These are phyloP conservation scores for Hypomontagnella monticulosa DNA, from an alignment of 495 filamentous ascomycete genomes.

Conservation along the genomic window DNA sequence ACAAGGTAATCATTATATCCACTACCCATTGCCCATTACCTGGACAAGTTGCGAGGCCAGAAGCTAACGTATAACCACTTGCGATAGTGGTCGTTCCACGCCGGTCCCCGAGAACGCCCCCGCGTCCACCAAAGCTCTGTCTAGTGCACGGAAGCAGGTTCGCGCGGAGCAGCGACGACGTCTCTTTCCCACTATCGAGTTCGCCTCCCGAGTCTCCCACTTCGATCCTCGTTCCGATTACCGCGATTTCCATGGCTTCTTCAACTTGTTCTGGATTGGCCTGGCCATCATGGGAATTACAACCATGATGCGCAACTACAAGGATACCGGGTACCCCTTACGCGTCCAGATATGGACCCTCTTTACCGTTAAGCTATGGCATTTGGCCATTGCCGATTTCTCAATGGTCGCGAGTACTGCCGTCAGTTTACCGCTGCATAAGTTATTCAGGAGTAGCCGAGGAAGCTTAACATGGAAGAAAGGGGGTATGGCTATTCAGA, in stretches of 20 bases:
- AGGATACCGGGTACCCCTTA: conserved; percentile 89
- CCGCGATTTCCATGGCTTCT: conserved; percentile 95
- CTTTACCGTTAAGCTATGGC: conserved; percentile 86
- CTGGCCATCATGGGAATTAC: conserved; percentile 97
- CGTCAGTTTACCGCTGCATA: conserved; percentile 78
- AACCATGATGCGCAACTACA: conserved; percentile 87
- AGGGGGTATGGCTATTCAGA: conserved; percentile 82
- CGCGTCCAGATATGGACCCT: conserved; percentile 85
- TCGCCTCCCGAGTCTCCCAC: conserved; percentile 90
- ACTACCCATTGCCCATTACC: not conserved
- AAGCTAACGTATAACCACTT: conserved; percentile 13
- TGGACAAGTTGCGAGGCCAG: not conserved
- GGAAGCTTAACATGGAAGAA: conserved; percentile 75
- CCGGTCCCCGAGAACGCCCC: conserved; percentile 90
- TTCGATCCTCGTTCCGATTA: conserved; percentile 95
- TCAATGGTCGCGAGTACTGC: conserved; percentile 82
- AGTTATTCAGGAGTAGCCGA: conserved; percentile 63
- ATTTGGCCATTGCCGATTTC: conserved; percentile 82
- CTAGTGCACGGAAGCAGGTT: conserved; percentile 82
- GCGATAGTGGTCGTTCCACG: conserved; percentile 81
- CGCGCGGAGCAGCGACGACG: conserved; percentile 82
- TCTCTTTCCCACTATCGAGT: conserved; percentile 95
- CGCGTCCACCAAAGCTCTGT: conserved; percentile 86
- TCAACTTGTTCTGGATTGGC: conserved; percentile 96
- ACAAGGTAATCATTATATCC: conserved; percentile 48